Percentiles rank a stretch among this genome's conserved stretches.
Evolutionary conservation across 768 basidiomycete species (phyloP).

Genomic region (Floccularia luteovirens): DNA sequence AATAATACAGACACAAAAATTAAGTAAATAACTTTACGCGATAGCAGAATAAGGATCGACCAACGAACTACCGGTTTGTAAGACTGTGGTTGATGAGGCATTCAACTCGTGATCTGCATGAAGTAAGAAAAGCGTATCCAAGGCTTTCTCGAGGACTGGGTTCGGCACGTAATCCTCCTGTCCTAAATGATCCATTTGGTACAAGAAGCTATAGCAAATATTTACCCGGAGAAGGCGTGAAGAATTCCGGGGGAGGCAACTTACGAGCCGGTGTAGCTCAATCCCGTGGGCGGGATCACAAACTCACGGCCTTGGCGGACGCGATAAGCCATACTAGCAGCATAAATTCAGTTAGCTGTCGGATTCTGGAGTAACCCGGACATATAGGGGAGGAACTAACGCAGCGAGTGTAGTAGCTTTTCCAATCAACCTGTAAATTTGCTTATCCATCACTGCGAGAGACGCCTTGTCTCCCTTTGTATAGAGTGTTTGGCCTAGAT

Average conservation of each 20-base stretch:
- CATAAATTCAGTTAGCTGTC: no score
- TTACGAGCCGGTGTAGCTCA: constrained; percentile 80
- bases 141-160: constrained; percentile 78
- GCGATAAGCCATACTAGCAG: constrained; percentile 91
- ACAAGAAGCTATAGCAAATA: constrained; percentile 55
- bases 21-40: constrained; percentile 38
- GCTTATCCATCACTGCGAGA: constrained; percentile 82
- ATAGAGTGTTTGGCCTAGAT: constrained; percentile 66
- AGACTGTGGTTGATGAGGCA: constrained; percentile 76
- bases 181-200: constrained; percentile 82
- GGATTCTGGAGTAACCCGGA: constrained; percentile 1
- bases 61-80: constrained; percentile 84
- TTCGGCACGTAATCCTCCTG: constrained; percentile 71
- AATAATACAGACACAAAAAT: not conserved
- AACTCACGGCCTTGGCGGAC: constrained; percentile 87
- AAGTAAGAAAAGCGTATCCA: constrained; percentile 82
- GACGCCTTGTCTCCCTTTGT: constrained; percentile 61
- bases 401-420: constrained; percentile 87
- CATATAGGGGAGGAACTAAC: constrained; percentile 27
- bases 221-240: not conserved
- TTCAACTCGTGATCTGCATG: constrained; percentile 92
- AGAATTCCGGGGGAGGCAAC: constrained; percentile 5
- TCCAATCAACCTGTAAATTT: constrained; percentile 83
- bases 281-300: constrained; percentile 73
- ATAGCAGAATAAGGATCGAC: constrained; percentile 89